Conservation (phyloP, 2,329 filamentous ascomycete genomes). For the Aspergillus floridensis region DNA sequence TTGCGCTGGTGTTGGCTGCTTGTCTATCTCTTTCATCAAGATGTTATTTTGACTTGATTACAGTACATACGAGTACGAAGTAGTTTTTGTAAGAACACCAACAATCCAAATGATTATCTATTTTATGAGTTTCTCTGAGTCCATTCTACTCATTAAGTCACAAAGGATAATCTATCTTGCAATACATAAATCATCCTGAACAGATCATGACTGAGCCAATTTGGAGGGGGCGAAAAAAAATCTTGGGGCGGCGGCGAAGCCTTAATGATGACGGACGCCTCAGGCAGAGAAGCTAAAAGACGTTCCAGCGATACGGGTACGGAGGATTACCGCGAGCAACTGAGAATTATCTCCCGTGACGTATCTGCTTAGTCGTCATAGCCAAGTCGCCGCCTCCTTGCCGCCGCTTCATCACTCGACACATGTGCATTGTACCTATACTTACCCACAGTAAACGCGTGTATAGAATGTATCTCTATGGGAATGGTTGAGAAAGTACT, state of each 20-base stretch:
- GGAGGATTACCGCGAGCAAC: neutral
- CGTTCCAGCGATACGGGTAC: neutral
- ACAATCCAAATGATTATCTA: no score
- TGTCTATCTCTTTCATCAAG: neutral
- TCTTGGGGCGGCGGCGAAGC: neutral
- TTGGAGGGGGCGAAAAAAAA: slow-evolving; percentile 11
- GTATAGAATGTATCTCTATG: no score
- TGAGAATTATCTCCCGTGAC: neutral
- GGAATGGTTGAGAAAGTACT: neutral
- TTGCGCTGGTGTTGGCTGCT: neutral
- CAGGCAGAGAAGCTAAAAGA: neutral
- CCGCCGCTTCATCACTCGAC: neutral
- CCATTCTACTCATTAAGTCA: neutral
- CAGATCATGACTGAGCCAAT: slow-evolving; percentile 7
- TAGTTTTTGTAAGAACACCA: no score
- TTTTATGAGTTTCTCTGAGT: no score
- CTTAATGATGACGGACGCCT: slow-evolving; percentile 2
- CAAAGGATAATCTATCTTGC: neutral
- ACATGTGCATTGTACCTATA: no score
- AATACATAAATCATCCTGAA: neutral
- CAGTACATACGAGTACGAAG: no score
- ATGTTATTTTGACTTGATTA: no score
- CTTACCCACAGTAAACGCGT: no score
- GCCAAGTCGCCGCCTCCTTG: neutral
- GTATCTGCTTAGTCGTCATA: neutral